Conservation (phyloP, 495 filamentous ascomycete genomes). For the Trichoderma orchidacearum region DNA sequence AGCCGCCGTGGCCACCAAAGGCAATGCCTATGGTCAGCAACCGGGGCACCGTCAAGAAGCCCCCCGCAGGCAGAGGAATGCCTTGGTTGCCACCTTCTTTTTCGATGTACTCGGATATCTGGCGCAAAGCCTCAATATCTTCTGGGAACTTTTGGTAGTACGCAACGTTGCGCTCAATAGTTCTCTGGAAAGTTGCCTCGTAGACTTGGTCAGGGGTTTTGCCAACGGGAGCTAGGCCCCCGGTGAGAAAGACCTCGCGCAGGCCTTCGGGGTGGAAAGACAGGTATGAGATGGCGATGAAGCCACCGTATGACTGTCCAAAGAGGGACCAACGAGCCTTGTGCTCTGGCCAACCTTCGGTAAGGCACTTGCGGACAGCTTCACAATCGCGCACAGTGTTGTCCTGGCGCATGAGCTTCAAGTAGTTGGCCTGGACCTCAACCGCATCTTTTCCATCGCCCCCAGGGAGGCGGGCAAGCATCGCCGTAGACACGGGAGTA, state of each 20-base stretch:
- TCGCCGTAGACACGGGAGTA: conserved; percentile 58
- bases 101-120: conserved; percentile 47
- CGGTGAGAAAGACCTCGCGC: conserved; percentile 68
- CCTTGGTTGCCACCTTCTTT: conserved; percentile 25
- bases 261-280: conserved; percentile 66
- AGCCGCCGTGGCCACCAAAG: conserved; percentile 65
- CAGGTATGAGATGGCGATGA: conserved; percentile 68
- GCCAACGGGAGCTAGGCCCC: conserved; percentile 67
- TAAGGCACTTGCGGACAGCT: conserved; percentile 63
- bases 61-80: conserved; percentile 48
- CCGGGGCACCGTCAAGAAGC: conserved; percentile 50
- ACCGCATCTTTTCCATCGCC: not conserved
- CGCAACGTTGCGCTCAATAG: conserved; percentile 46
- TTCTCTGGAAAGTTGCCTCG: conserved; percentile 48
- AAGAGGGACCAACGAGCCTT: conserved; percentile 70
- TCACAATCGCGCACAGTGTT: conserved; percentile 82
- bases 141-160: conserved; percentile 83
- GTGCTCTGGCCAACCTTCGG: conserved; percentile 49
- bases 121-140: conserved; percentile 58
- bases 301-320: conserved; percentile 89
- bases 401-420: conserved; percentile 82
- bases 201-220: conserved; percentile 66
- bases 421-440: conserved; percentile 53
- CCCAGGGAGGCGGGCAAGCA: conserved; percentile 29
- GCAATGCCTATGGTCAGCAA: conserved; percentile 62